These are phyloP conservation scores for Candida broadrunensis DNA, from an alignment of 805 yeast species.

Conservation along the genomic window DNA sequence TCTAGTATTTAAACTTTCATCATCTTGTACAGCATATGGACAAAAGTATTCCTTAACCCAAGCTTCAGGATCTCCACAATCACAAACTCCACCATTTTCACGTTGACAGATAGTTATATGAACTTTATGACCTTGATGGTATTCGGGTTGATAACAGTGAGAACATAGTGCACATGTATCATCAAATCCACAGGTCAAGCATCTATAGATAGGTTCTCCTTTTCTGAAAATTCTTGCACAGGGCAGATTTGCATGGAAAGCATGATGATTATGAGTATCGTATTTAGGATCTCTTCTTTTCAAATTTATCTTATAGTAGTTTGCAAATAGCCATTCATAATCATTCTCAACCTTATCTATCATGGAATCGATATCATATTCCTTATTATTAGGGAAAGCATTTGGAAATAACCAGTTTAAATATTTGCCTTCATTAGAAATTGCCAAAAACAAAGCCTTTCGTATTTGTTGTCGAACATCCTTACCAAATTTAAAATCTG, in stretches of 20 bases:
- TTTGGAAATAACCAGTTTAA: conserved; percentile 35
- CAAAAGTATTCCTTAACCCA: conserved; percentile 61
- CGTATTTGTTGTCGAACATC: conserved; percentile 24
- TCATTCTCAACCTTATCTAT: conserved; percentile 17
- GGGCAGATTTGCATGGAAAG: conserved; percentile 60
- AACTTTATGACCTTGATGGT: conserved; percentile 72
- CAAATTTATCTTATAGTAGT: conserved; percentile 21
- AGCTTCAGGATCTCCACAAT: conserved; percentile 87
- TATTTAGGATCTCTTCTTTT: conserved; percentile 13
- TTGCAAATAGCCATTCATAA: conserved; percentile 30
- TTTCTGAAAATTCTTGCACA: conserved; percentile 70
- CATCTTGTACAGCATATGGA: conserved; percentile 20
- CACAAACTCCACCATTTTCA: conserved; percentile 79
- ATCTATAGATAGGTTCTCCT: conserved; percentile 81
- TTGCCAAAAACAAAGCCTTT: conserved; percentile 26
- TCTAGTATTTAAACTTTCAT: conserved; percentile 1
- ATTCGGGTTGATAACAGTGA: conserved; percentile 65
- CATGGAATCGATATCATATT: conserved; percentile 4
- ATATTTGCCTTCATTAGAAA: conserved; percentile 30
- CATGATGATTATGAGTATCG: conserved; percentile 25
- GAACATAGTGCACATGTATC: conserved; percentile 84
- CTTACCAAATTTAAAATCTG: conserved; percentile 23
- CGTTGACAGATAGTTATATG: conserved; percentile 61
- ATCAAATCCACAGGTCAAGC: conserved; percentile 72
- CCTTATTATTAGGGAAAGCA: conserved; percentile 9